These are phyloP conservation scores for Trametes elegans DNA, from an alignment of 768 basidiomycete species.

Conservation along the genomic window DNA sequence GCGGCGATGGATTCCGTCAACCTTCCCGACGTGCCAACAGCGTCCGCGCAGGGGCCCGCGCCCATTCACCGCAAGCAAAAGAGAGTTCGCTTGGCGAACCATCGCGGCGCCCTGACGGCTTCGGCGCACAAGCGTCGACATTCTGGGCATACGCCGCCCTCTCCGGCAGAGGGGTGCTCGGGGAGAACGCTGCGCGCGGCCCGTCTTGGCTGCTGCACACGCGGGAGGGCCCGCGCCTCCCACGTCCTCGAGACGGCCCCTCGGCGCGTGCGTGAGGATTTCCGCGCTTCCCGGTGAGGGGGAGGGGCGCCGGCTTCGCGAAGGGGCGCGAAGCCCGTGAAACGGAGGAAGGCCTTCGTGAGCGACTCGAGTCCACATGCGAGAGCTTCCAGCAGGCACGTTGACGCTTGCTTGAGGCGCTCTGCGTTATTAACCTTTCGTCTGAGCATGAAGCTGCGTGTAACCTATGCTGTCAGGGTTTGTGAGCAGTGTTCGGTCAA, in stretches of 20 bases:
- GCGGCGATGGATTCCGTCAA: constrained; percentile 4
- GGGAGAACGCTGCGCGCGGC: not conserved
- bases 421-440: too few relatives aligned
- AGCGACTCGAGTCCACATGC: too few relatives aligned
- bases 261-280: not conserved
- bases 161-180: constrained; percentile 7
- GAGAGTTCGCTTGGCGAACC: not conserved
- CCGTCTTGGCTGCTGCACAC: not conserved
- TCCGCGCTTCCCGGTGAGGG: not conserved
- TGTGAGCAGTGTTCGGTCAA: too few relatives aligned
- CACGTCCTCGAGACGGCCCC: not conserved
- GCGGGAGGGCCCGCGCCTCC: not conserved
- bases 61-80: too few relatives aligned
- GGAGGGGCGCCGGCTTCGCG: not conserved
- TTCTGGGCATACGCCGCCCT: constrained; percentile 2
- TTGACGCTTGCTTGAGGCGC: too few relatives aligned
- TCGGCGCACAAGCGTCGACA: not conserved
- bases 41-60: not conserved
- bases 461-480: too few relatives aligned
- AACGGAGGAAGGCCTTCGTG: not conserved
- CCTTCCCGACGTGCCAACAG: not conserved
- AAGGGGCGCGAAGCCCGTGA: not conserved
- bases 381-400: too few relatives aligned
- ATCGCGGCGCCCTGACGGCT: not conserved
- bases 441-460: too few relatives aligned